Evolutionary conservation across 2,329 filamentous ascomycete genomes (phyloP).

Genomic region (Pseudogymnoascus sp.): DNA sequence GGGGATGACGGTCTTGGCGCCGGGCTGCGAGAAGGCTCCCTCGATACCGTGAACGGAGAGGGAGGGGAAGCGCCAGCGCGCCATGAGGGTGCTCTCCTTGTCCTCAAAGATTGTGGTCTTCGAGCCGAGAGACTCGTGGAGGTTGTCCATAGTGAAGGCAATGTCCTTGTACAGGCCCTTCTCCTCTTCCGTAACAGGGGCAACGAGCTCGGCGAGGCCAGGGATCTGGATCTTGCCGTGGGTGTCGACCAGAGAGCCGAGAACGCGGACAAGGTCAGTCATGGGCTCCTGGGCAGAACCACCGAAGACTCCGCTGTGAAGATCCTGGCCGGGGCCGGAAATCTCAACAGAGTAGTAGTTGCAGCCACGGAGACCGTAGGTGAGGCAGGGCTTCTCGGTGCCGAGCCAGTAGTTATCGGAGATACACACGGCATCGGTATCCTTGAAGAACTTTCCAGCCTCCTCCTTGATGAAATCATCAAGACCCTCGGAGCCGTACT

Average conservation of each 20-base stretch:
- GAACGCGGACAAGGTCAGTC: slow-evolving; percentile 82
- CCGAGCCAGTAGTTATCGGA: slow-evolving; percentile 99
- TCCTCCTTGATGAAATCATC: slow-evolving; percentile 91
- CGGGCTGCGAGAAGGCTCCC: slow-evolving; percentile 85
- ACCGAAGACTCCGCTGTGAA: slow-evolving; percentile 96
- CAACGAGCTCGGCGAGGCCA: slow-evolving; percentile 91
- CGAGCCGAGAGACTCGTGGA: slow-evolving; percentile 86
- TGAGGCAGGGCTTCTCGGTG: slow-evolving; percentile 96
- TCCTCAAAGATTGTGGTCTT: slow-evolving; percentile 78
- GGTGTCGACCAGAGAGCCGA: slow-evolving; percentile 79
- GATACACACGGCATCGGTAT: slow-evolving; percentile 94
- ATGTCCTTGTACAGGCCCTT: slow-evolving; percentile 82
- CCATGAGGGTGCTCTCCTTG: slow-evolving; percentile 92
- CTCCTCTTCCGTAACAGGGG: slow-evolving; percentile 79
- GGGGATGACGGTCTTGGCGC: slow-evolving; percentile 97
- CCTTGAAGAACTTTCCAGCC: slow-evolving; percentile 89
- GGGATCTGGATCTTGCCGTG: slow-evolving; percentile 89
- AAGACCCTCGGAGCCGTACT: slow-evolving; percentile 92
- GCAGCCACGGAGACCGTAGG: slow-evolving; percentile 92
- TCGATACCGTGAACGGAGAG: slow-evolving; percentile 92
- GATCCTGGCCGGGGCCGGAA: slow-evolving; percentile 82
- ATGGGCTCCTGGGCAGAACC: slow-evolving; percentile 96
- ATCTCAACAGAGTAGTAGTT: slow-evolving; percentile 96
- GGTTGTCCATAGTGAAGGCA: slow-evolving; percentile 90
- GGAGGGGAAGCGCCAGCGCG: slow-evolving; percentile 89